Evolutionary conservation across 1,284 basidiomycete species (phyloP).

Genomic region (Moesziomyces sp.): DNA sequence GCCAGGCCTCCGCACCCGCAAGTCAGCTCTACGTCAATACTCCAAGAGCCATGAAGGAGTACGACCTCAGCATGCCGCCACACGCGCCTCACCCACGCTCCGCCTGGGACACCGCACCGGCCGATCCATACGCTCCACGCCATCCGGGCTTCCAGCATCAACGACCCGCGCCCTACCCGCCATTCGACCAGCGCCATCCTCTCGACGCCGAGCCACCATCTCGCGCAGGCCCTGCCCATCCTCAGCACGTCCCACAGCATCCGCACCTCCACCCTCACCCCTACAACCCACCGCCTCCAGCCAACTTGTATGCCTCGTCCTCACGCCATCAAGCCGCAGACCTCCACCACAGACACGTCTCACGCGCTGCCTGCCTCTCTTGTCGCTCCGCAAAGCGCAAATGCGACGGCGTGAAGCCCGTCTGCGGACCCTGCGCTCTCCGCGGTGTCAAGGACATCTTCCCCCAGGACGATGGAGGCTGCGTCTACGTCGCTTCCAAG

Average conservation of each 20-base stretch:
- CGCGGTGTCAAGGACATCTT: conserved; percentile 52
- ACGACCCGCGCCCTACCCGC: conserved; percentile 17
- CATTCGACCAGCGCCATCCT: conserved; percentile 22
- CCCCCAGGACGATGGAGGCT: conserved; percentile 47
- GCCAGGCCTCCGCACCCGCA: conserved; percentile 7
- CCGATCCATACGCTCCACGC: conserved; percentile 23
- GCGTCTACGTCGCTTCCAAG: conserved; percentile 55
- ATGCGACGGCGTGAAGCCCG: conserved; percentile 55
- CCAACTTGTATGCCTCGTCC: conserved; percentile 19
- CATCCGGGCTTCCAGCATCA: conserved; percentile 20
- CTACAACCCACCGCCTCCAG: conserved; percentile 11
- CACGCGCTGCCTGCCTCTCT: conserved; percentile 55
- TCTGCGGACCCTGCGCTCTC: conserved; percentile 54
- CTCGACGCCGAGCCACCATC: conserved; percentile 22
- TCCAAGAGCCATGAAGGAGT: conserved; percentile 33
- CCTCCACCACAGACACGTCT: conserved; percentile 45
- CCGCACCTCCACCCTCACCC: conserved; percentile 32
- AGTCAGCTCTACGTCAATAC: conserved; percentile 22
- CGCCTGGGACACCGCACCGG: conserved; percentile 12
- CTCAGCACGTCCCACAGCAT: conserved; percentile 26
- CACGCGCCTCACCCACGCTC: conserved; percentile 6
- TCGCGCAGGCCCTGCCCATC: conserved; percentile 9
- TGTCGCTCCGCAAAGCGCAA: conserved; percentile 59
- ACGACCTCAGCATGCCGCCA: conserved; percentile 15
- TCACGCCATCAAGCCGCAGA: conserved; percentile 15